These are phyloP conservation scores for Colletotrichum gigasporum DNA, from an alignment of 2,329 filamentous ascomycete species.

Conservation along the genomic window DNA sequence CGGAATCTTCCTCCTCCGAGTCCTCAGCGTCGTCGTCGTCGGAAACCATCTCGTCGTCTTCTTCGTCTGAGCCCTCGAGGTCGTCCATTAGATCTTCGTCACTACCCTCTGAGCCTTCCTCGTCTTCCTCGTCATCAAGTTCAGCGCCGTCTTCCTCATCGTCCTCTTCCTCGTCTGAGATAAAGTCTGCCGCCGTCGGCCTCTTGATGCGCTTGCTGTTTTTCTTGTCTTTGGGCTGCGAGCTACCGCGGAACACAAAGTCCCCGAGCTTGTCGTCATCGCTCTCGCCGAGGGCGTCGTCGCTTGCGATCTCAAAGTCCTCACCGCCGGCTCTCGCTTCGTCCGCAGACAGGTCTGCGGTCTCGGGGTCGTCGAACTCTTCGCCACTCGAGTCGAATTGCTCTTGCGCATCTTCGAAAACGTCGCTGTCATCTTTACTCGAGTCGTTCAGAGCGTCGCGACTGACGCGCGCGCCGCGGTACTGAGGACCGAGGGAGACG, in stretches of 20 bases:
- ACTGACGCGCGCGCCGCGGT: constrained; percentile 80
- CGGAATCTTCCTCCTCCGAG: constrained; percentile 39
- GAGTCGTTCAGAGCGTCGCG: constrained; percentile 64
- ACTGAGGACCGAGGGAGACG: constrained; percentile 78
- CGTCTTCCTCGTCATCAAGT: constrained; percentile 44
- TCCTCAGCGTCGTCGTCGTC: constrained; percentile 45
- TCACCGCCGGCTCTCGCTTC: constrained; percentile 55
- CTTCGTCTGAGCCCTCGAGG: constrained; percentile 30
- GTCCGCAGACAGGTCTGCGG: constrained; percentile 62
- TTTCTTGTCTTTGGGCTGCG: constrained; percentile 52
- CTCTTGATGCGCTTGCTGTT: constrained; percentile 43
- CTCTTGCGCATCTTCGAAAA: constrained; percentile 48
- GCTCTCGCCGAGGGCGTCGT: constrained; percentile 80
- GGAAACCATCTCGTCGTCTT: constrained; percentile 45
- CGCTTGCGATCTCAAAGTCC: constrained; percentile 70
- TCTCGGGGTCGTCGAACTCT: constrained; percentile 66
- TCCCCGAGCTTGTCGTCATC: constrained; percentile 85
- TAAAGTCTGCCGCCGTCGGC: constrained; percentile 66
- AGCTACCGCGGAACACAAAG: constrained; percentile 72
- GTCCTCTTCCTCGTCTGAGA: constrained; percentile 56
- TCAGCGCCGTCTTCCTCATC: constrained; percentile 46
- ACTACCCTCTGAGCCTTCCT: constrained; percentile 40
- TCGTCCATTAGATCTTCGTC: constrained; percentile 37
- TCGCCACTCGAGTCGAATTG: constrained; percentile 50
- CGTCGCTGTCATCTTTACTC: constrained; percentile 57